Percentiles rank a stretch among this genome's conserved stretches.
Evolutionary conservation across 768 basidiomycete genomes (phyloP).

Genomic region (Favolaschia claudopus): DNA sequence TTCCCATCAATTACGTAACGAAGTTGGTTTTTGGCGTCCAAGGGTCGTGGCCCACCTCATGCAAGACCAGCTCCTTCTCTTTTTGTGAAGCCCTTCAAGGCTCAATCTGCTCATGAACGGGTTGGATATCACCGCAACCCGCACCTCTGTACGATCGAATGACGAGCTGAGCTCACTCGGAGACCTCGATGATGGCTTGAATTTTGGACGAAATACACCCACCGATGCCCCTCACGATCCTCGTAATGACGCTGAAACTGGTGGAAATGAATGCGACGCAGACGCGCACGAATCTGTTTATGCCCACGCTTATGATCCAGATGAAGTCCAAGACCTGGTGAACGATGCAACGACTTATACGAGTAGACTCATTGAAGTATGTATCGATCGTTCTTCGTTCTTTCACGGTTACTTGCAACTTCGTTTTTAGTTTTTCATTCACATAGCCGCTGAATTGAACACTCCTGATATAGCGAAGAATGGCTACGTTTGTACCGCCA

Average conservation of each 20-base stretch:
- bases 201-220: constrained; percentile 6
- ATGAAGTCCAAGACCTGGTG: constrained; percentile 15
- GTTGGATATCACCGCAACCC: no score
- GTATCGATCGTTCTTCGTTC: neutral
- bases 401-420: neutral
- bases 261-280: neutral
- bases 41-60: no score
- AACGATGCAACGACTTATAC: constrained; percentile 21
- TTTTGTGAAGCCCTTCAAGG: no score
- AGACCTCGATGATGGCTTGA: constrained; percentile 10
- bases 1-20: no score
- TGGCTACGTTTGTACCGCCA: constrained; percentile 15
- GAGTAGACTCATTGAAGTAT: constrained; percentile 18
- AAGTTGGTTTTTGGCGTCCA: no score
- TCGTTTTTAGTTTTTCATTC: constrained; percentile 20
- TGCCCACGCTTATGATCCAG: neutral
- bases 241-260: constrained; percentile 1
- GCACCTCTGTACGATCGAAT: constrained; percentile 5
- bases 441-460: constrained; percentile 16
- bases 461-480: constrained; percentile 16
- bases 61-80: no score
- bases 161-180: constrained; percentile 24
- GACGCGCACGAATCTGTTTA: constrained; percentile 13
- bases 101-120: no score
- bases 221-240: constrained; percentile 11